Evolutionary conservation across 2,329 filamentous ascomycete species (phyloP).

Genomic region (Scedosporium apiospermum): DNA sequence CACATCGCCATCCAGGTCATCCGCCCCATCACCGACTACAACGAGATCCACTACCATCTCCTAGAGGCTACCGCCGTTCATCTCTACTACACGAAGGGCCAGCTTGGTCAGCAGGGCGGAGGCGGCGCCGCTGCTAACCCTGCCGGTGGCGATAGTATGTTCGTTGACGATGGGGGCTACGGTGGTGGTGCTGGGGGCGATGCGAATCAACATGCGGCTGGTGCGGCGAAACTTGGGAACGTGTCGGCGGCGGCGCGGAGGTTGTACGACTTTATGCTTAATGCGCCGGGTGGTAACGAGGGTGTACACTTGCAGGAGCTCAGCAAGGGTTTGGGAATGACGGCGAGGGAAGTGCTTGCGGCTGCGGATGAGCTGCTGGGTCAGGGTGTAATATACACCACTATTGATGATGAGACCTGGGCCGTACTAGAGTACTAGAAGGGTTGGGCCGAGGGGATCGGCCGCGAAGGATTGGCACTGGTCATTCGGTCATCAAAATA

Average conservation of each 20-base stretch:
- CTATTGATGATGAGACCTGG: conserved; percentile 88
- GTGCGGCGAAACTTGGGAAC: conserved; percentile 26
- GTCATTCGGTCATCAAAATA: neutral
- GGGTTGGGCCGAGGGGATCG: neutral
- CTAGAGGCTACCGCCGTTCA: conserved; percentile 86
- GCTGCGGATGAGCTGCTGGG: conserved; percentile 75
- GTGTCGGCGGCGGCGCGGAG: conserved; percentile 52
- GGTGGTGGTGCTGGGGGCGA: conserved; percentile 27
- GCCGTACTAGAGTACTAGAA: conserved; percentile 62
- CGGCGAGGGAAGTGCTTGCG: conserved; percentile 59
- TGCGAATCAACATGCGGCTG: conserved; percentile 16
- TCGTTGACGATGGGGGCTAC: conserved; percentile 42
- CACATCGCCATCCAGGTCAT: conserved; percentile 75
- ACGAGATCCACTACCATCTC: conserved; percentile 88
- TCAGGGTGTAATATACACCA: conserved; percentile 74
- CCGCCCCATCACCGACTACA: conserved; percentile 70
- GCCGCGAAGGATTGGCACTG: neutral
- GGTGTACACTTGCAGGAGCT: conserved; percentile 77
- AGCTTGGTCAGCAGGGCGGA: conserved; percentile 33
- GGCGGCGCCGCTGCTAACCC: conserved; percentile 27
- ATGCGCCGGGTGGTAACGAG: conserved; percentile 63
- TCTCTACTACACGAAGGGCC: conserved; percentile 69
- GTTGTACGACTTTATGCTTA: conserved; percentile 62
- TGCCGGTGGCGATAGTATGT: conserved; percentile 41
- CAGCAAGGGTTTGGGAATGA: conserved; percentile 53